Evolutionary conservation across 2,329 filamentous ascomycete genomes (phyloP).

Genomic region (Claviceps digitariae): DNA sequence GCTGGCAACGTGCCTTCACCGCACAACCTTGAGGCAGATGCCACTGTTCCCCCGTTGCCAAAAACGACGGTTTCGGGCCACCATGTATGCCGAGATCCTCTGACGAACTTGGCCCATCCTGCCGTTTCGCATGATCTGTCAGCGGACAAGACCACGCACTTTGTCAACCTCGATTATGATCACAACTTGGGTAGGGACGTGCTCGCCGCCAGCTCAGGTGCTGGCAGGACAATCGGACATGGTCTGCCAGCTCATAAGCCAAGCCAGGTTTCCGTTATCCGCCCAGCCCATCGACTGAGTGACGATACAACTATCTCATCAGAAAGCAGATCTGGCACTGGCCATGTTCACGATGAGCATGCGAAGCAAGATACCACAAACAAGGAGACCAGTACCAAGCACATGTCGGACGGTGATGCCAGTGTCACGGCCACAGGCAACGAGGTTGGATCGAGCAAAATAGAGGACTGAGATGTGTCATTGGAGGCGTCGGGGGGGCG

Average conservation of each 20-base stretch:
- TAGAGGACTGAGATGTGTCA: not conserved
- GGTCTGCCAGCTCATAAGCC: constrained; percentile 4
- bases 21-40: constrained; percentile 7
- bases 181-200: constrained; percentile 5
- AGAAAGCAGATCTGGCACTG: not conserved
- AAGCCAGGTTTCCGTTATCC: not conserved
- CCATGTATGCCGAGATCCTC: constrained; percentile 4
- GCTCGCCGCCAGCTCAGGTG: not conserved
- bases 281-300: constrained; percentile 1
- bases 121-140: constrained; percentile 1
- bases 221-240: not conserved
- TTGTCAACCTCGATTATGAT: not conserved
- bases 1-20: not conserved
- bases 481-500: not conserved
- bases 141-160: constrained; percentile 1
- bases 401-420: constrained; percentile 1
- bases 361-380: not conserved
- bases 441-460: not conserved
- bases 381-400: not conserved
- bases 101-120: not conserved
- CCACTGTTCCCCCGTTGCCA: not conserved
- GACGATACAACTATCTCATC: constrained; percentile 2
- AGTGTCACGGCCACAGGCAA: not conserved
- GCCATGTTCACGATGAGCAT: constrained; percentile 3
- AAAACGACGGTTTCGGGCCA: constrained; percentile 3